These are phyloP conservation scores for Talaromyces sp. DNA, from an alignment of 2,329 filamentous ascomycete species.

Conservation along the genomic window DNA sequence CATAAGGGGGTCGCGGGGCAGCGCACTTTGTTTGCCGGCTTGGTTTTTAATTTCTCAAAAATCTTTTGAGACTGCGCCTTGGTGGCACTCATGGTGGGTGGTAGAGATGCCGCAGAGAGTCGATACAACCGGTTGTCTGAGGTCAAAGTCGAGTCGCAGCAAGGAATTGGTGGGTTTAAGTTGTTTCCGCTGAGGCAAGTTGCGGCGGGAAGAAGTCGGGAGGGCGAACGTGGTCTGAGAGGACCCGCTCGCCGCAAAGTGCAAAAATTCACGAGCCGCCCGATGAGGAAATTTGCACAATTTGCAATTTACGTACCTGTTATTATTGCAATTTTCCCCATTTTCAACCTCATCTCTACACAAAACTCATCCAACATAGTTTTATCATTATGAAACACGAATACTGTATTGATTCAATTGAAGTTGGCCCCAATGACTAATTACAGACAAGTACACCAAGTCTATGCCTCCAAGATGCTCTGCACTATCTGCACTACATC, in stretches of 20 bases:
- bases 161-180: background rate
- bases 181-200: conserved; percentile 13
- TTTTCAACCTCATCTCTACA: no score
- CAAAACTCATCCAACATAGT: no score
- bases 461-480: no score
- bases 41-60: conserved; percentile 94
- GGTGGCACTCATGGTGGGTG: conserved; percentile 59
- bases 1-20: conserved; percentile 21
- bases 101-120: conserved; percentile 6
- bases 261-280: background rate
- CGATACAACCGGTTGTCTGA: background rate
- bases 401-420: no score
- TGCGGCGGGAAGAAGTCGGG: conserved; percentile 20
- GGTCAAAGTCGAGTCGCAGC: background rate
- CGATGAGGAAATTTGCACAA: background rate
- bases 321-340: background rate
- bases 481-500: no score
- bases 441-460: no score
- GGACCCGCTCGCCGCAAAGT: background rate
- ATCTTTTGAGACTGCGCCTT: conserved; percentile 96
- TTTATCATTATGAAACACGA: no score
- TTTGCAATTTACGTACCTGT: background rate
- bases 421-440: no score
- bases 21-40: conserved; percentile 85
- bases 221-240: conserved; percentile 35